Conservation (phyloP, 2,329 filamentous ascomycete species). For the Cryphonectria nitschkei region DNA sequence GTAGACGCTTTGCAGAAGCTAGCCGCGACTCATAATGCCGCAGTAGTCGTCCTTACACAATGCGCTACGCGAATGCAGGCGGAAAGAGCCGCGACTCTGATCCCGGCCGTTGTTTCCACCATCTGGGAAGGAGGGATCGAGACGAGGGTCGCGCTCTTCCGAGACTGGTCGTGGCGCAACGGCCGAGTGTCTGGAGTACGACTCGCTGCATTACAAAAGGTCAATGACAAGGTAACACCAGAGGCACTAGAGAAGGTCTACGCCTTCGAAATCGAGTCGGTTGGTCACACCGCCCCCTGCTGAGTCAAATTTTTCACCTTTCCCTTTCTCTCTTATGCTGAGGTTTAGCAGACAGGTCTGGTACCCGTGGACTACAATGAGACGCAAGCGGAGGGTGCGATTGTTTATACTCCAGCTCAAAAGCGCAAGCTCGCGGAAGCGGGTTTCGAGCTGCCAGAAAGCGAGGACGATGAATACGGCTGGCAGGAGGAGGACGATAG, state of each 20-base stretch:
- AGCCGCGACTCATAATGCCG: slow-evolving; percentile 72
- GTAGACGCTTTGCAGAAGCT: slow-evolving; percentile 75
- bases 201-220: slow-evolving; percentile 68
- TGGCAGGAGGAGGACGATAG: slow-evolving; percentile 71
- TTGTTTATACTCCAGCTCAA: slow-evolving; percentile 44
- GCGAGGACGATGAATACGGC: slow-evolving; percentile 71
- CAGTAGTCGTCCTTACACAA: slow-evolving; percentile 77
- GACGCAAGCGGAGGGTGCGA: slow-evolving; percentile 39
- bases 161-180: slow-evolving; percentile 68
- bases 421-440: slow-evolving; percentile 70
- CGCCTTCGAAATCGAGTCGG: slow-evolving; percentile 54
- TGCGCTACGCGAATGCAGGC: slow-evolving; percentile 79
- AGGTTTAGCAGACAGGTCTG: slow-evolving; percentile 47
- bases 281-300: slow-evolving; percentile 38
- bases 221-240: slow-evolving; percentile 54
- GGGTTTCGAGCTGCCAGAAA: slow-evolving; percentile 63
- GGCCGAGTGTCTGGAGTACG: slow-evolving; percentile 53
- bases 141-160: slow-evolving; percentile 75
- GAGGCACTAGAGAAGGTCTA: slow-evolving; percentile 48
- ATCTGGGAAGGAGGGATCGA: slow-evolving; percentile 82
- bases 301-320: slow-evolving; percentile 20
- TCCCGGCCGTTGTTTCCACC: slow-evolving; percentile 73
- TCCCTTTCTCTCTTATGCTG: slow-evolving; percentile 8
- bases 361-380: slow-evolving; percentile 46
- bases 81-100: slow-evolving; percentile 68